A percentile compares a stretch with the other conserved stretches of the same genome.
phyloP scores from a whole-genome alignment of 1,139 yeast species.

The Trichomonascaceae sp. region DNA sequence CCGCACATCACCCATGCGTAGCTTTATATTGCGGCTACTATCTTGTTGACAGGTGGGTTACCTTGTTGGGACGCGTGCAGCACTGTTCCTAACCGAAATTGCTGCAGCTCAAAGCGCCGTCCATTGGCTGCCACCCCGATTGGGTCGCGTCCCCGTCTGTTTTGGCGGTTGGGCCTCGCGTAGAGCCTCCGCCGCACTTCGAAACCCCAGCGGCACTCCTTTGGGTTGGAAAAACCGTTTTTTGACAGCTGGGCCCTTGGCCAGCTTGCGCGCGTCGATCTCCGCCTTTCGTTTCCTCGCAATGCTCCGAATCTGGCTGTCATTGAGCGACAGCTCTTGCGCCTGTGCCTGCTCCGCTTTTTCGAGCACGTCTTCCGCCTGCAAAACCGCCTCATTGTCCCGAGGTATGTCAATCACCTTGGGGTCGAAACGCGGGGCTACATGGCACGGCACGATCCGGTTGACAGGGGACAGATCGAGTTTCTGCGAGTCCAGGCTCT shows the following conservation, averaged over 20 bases:
- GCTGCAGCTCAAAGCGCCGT: too few species aligned
- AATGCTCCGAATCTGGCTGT: not conserved
- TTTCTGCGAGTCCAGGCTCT: slow-evolving; percentile 32
- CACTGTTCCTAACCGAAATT: too few species aligned
- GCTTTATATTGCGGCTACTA: too few species aligned
- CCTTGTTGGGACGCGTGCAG: too few species aligned
- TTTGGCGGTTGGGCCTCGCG: too few species aligned
- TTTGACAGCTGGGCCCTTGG: too few species aligned
- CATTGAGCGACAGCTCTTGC: not conserved
- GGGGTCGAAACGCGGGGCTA: slow-evolving; percentile 39
- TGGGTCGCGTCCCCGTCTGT: too few species aligned
- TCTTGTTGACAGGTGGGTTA: too few species aligned
- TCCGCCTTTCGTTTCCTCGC: not conserved
- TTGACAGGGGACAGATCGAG: slow-evolving; percentile 30
- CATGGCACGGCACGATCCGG: slow-evolving; percentile 50
- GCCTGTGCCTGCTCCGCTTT: not conserved
- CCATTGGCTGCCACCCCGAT: too few species aligned
- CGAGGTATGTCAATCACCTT: slow-evolving; percentile 51
- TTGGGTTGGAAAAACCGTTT: too few species aligned
- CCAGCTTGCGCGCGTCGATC: not conserved
- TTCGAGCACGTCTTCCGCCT: slow-evolving; percentile 9
- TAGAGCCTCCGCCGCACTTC: not conserved
- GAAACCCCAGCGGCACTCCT: too few species aligned
- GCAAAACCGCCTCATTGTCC: slow-evolving; percentile 45
- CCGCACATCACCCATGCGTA: too few species aligned